Base-by-base conservation (phyloP, 495 filamentous ascomycete species). In the Polyplosphaeria fusca region DNA sequence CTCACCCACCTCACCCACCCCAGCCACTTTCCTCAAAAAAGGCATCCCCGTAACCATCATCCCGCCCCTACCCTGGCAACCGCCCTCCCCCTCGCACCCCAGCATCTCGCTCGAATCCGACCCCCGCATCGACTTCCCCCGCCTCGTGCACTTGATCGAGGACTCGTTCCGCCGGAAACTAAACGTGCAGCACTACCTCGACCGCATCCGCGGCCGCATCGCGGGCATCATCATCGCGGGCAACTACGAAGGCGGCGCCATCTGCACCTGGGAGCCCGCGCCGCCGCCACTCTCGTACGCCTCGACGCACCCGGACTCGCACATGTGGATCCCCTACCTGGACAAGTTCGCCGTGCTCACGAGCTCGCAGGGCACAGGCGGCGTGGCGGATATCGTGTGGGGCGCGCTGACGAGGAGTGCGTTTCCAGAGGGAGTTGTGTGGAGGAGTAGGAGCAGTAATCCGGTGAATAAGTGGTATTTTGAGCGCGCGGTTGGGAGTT, bases 281-380 rank as follows among this genome's bases (percentile, higher is more conserved):
- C 89, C 91, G 0, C 82, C 82, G 0, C 78, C 77, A 0, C 70
- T 84, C 1, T 41, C 61, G 22, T 47, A 67, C 16, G 73, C 82
- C 44, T 76, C 80, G 43, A 75, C 4, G 3, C 39, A 35, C 18
- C 4, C 32, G 27, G 9, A 4, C 4, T 46, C 18, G 77, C 49
- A 79, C 74, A 74, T 83, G 3, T 78, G 89, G 68, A 86, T 99
- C 0, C 94, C 92, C 0, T 99, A 99, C 69, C 74, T 99, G 20
- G 93, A 99, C 68, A 99, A 99, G 72, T 99, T 99, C 67, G 93
- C 93, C 2, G 93, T 97, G 1, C 77, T 94, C 3, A 90, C 87
- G 64, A 82, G 85, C 53, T 86, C 83, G 42, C 93, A 99, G 69
- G 93, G 93, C 0, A 85, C 87, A 0, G 91, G 92, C 0, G 91